These are phyloP conservation scores for Penicillium dipodomyicola DNA, from an alignment of 495 filamentous ascomycete genomes.

Conservation along the genomic window DNA sequence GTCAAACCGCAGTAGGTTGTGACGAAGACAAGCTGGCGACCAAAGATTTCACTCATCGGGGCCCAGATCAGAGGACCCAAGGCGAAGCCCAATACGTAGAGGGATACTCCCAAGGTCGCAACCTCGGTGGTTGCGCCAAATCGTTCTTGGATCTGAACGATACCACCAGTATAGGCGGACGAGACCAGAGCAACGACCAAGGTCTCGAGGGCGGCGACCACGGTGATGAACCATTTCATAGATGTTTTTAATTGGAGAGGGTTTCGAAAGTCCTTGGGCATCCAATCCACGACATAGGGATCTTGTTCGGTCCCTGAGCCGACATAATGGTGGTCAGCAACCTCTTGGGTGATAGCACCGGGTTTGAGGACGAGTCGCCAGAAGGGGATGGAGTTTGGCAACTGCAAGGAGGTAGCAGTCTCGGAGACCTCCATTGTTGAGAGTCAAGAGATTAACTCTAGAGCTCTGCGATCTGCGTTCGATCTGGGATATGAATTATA, in stretches of 20 bases:
- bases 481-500: not conserved
- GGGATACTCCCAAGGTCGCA: slow-evolving; percentile 61
- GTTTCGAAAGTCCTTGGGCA: slow-evolving; percentile 64
- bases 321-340: slow-evolving; percentile 54
- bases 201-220: slow-evolving; percentile 61
- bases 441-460: too few relatives aligned
- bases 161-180: slow-evolving; percentile 67
- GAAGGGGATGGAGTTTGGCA: slow-evolving; percentile 26
- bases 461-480: not conserved
- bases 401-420: slow-evolving; percentile 8
- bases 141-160: slow-evolving; percentile 52
- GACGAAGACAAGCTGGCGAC: slow-evolving; percentile 64
- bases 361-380: slow-evolving; percentile 44
- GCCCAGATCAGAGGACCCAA: slow-evolving; percentile 56
- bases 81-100: slow-evolving; percentile 70
- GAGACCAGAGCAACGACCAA: slow-evolving; percentile 69
- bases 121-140: slow-evolving; percentile 55
- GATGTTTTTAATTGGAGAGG: slow-evolving; percentile 54
- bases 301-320: slow-evolving; percentile 66
- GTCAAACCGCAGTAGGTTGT: slow-evolving; percentile 58
- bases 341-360: slow-evolving; percentile 46
- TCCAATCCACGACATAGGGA: slow-evolving; percentile 67
- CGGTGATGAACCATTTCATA: slow-evolving; percentile 66
- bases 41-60: slow-evolving; percentile 63
- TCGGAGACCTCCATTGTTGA: slow-evolving; percentile 12